phyloP scores from a whole-genome alignment of 768 basidiomycete species.

The Lentinula boryana region DNA sequence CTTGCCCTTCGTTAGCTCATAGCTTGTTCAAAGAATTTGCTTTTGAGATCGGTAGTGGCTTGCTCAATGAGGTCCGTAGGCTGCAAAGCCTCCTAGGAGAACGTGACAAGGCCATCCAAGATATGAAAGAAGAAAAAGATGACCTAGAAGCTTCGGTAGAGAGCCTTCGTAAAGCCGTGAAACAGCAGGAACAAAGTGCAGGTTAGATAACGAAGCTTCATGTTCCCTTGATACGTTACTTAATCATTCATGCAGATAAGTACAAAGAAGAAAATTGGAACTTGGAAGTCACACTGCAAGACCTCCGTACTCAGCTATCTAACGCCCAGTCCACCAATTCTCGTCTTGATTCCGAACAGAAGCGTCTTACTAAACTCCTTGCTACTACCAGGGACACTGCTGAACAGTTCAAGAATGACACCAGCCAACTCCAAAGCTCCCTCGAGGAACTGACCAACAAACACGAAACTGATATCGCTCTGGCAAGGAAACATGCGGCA shows the following conservation, averaged over 20 bases:
- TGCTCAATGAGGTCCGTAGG: constrained; percentile 87
- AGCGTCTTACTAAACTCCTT: constrained; percentile 72
- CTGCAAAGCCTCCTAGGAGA: constrained; percentile 88
- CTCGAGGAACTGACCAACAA: constrained; percentile 78
- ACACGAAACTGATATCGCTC: constrained; percentile 93
- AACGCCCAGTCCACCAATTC: constrained; percentile 60
- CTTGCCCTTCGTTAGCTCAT: constrained; percentile 5
- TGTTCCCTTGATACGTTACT: constrained; percentile 3
- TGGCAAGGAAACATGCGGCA: constrained; percentile 82
- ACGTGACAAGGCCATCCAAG: constrained; percentile 88
- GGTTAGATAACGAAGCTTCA: constrained; percentile 38
- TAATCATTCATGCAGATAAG: constrained; percentile 51
- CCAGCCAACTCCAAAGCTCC: constrained; percentile 57
- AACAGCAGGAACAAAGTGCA: constrained; percentile 73
- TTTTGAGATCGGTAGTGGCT: constrained; percentile 92
- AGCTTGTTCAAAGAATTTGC: constrained; percentile 65
- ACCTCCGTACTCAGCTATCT: constrained; percentile 64
- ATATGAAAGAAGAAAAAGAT: constrained; percentile 89
- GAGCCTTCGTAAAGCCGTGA: constrained; percentile 63
- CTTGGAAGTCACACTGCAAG: constrained; percentile 88
- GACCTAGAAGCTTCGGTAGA: constrained; percentile 80
- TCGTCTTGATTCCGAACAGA: constrained; percentile 78
- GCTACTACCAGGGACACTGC: constrained; percentile 64
- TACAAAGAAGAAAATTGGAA: constrained; percentile 99
- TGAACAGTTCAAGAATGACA: constrained; percentile 85